Conservation (phyloP, 495 filamentous ascomycete genomes). For the Endocarpon pusillum region DNA sequence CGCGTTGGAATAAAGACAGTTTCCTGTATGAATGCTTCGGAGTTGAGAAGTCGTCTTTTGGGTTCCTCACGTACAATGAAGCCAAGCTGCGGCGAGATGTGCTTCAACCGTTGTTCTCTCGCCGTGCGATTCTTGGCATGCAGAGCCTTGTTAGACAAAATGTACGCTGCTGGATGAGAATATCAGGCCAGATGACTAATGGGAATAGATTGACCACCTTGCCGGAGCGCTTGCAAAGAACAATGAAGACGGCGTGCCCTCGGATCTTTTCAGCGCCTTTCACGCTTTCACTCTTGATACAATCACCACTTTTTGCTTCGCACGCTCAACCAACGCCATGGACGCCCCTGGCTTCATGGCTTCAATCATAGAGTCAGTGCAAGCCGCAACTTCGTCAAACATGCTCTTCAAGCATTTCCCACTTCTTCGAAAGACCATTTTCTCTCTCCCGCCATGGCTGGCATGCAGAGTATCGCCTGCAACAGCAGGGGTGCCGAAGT, state of each 20-base stretch:
- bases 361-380: slow-evolving; percentile 17
- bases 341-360: slow-evolving; percentile 15
- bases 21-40: slow-evolving; percentile 18
- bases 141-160: no score
- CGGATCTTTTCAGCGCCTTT: slow-evolving; percentile 18
- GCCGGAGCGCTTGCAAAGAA: not conserved
- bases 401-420: slow-evolving; percentile 18
- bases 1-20: slow-evolving; percentile 21
- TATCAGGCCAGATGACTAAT: not conserved
- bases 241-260: not conserved
- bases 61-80: slow-evolving; percentile 14
- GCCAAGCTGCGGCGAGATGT: slow-evolving; percentile 21
- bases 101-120: slow-evolving; percentile 14
- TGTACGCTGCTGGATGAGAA: not conserved
- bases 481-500: slow-evolving; percentile 14
- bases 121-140: no score
- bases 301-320: slow-evolving; percentile 24
- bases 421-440: slow-evolving; percentile 12
- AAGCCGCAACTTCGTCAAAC: slow-evolving; percentile 7
- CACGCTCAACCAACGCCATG: slow-evolving; percentile 14
- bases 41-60: slow-evolving; percentile 20
- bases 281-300: slow-evolving; percentile 22
- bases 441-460: slow-evolving; percentile 15
- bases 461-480: slow-evolving; percentile 12
- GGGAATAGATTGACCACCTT: not conserved